These are phyloP conservation scores for Thielaviopsis euricoi DNA, from an alignment of 2,329 filamentous ascomycete genomes.

Conservation along the genomic window DNA sequence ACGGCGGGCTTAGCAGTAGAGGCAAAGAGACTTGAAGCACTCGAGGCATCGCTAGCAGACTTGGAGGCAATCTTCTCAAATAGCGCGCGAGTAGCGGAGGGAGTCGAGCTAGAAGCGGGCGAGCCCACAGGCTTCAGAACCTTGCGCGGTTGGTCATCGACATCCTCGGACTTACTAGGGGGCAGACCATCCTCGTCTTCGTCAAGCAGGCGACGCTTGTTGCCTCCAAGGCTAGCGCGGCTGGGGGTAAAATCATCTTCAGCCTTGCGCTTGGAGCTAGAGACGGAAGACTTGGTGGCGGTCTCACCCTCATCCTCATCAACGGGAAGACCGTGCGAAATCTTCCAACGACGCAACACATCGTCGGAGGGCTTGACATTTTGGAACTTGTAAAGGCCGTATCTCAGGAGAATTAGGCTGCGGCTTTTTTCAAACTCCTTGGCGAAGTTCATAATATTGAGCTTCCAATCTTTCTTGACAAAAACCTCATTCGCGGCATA, in stretches of 20 bases:
- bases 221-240: slow-evolving; percentile 23
- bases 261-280: slow-evolving; percentile 37
- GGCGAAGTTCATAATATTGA: slow-evolving; percentile 45
- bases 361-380: slow-evolving; percentile 42
- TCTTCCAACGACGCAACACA: slow-evolving; percentile 40
- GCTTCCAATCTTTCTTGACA: slow-evolving; percentile 42
- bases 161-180: slow-evolving; percentile 22
- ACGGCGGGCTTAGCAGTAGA: slow-evolving; percentile 21
- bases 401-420: slow-evolving; percentile 42
- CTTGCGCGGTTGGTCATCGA: slow-evolving; percentile 34
- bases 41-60: slow-evolving; percentile 14
- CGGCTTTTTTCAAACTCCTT: slow-evolving; percentile 50
- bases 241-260: slow-evolving; percentile 29
- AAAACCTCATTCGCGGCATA: slow-evolving; percentile 46
- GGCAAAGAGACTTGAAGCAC: slow-evolving; percentile 20
- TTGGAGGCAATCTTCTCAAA: slow-evolving; percentile 36
- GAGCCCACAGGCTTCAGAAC: slow-evolving; percentile 29
- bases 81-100: slow-evolving; percentile 37
- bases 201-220: slow-evolving; percentile 33
- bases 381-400: slow-evolving; percentile 47
- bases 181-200: slow-evolving; percentile 22
- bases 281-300: slow-evolving; percentile 20
- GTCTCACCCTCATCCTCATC: slow-evolving; percentile 18
- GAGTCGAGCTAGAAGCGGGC: slow-evolving; percentile 28
- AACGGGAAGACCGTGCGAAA: slow-evolving; percentile 36